Conservation (phyloP, 495 filamentous ascomycete species). For the Podospora fimiseda region DNA sequence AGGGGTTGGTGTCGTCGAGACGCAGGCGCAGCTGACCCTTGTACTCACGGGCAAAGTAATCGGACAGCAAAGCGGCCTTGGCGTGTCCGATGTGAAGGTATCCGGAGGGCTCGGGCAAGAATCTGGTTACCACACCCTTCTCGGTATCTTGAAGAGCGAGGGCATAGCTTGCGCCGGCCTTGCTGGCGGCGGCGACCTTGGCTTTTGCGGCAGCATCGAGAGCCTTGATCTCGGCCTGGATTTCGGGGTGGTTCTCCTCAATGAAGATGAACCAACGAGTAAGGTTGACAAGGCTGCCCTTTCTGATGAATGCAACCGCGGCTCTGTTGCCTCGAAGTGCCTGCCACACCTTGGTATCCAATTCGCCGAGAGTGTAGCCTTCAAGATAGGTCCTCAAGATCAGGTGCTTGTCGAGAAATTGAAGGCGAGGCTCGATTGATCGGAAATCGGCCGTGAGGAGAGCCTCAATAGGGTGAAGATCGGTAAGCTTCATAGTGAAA, state of each 20-base stretch:
- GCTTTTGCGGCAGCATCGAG: conserved; percentile 58
- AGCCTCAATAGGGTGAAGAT: conserved; percentile 41
- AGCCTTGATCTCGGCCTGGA: conserved; percentile 48
- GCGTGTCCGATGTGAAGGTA: conserved; percentile 93
- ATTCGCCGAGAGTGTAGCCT: conserved; percentile 69
- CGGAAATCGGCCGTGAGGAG: conserved; percentile 67
- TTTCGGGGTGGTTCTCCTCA: conserved; percentile 70
- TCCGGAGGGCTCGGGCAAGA: conserved; percentile 93
- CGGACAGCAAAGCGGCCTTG: conserved; percentile 85
- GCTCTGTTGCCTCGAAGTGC: conserved; percentile 82
- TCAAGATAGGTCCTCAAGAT: conserved; percentile 79
- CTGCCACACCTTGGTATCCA: conserved; percentile 79
- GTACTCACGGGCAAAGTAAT: conserved; percentile 90
- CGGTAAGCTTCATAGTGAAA: conserved; percentile 47
- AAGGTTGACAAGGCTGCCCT: conserved; percentile 69
- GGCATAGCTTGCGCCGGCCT: conserved; percentile 84
- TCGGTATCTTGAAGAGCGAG: conserved; percentile 82
- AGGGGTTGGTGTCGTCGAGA: conserved; percentile 91
- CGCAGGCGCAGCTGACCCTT: conserved; percentile 75
- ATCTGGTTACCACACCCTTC: conserved; percentile 87
- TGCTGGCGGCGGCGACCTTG: conserved; percentile 67
- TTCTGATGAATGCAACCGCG: conserved; percentile 71
- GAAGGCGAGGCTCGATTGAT: conserved; percentile 64
- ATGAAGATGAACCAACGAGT: conserved; percentile 85
- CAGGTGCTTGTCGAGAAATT: conserved; percentile 78